phyloP scores from a whole-genome alignment of 2,329 filamentous ascomycete genomes.

The Furcasterigmium sp. region DNA sequence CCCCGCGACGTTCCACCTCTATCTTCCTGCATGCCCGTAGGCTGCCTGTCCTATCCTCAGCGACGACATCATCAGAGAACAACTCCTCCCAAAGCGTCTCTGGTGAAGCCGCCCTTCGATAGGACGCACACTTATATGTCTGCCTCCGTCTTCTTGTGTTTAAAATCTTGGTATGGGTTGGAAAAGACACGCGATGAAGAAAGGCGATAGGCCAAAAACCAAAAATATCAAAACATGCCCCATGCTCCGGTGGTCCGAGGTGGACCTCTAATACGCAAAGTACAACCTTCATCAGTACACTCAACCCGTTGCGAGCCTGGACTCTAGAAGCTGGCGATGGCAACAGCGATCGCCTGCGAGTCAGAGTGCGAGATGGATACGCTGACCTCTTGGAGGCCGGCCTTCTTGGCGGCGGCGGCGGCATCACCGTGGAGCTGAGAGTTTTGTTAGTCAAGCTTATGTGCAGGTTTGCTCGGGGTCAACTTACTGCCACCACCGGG shows the following conservation, averaged over 20 bases:
- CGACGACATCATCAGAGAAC: neutral
- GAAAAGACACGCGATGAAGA: neutral
- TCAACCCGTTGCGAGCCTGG: neutral
- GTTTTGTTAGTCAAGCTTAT: slow-evolving; percentile 27
- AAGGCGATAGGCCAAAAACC: neutral
- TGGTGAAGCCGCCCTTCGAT: neutral
- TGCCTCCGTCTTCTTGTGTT: neutral
- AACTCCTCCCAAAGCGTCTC: slow-evolving; percentile 1
- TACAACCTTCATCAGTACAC: neutral
- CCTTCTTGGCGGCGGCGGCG: slow-evolving; percentile 74
- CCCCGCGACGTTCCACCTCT: neutral
- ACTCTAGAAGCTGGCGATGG: slow-evolving; percentile 68
- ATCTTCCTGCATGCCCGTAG: neutral
- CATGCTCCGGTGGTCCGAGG: neutral
- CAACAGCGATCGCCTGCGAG: slow-evolving; percentile 88
- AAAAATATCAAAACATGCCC: neutral
- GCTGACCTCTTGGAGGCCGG: slow-evolving; percentile 80
- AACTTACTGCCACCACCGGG: slow-evolving; percentile 76
- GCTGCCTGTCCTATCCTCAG: neutral
- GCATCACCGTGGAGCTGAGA: slow-evolving; percentile 80
- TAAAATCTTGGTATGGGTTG: neutral
- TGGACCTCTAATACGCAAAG: neutral
- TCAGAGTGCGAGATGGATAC: slow-evolving; percentile 97
- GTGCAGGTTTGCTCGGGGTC: slow-evolving; percentile 1
- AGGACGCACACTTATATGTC: neutral